Evolutionary conservation across 2,329 filamentous ascomycete genomes (phyloP).

Genomic region (Dothistroma pini): DNA sequence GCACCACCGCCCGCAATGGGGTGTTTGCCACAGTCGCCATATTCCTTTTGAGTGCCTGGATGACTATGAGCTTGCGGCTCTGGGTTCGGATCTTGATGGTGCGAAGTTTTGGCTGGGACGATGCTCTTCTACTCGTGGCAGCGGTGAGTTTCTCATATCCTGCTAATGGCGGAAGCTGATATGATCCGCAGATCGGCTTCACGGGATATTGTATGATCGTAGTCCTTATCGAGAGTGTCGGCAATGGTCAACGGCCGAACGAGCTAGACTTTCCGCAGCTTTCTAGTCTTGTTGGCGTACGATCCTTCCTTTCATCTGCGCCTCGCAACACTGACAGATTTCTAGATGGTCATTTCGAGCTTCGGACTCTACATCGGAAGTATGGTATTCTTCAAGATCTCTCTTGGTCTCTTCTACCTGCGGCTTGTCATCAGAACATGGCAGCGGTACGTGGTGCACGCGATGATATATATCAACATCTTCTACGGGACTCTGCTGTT

Average conservation of each 20-base stretch:
- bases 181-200: slow-evolving; percentile 13
- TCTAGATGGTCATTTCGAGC: slow-evolving; percentile 29
- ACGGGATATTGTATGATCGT: slow-evolving; percentile 17
- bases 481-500: slow-evolving; percentile 37
- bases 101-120: slow-evolving; percentile 44
- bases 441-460: slow-evolving; percentile 34
- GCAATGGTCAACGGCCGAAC: slow-evolving; percentile 8
- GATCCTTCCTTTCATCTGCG: not conserved
- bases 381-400: slow-evolving; percentile 43
- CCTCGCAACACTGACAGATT: not conserved
- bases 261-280: slow-evolving; percentile 6
- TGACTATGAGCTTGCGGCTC: slow-evolving; percentile 38
- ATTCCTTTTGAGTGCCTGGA: slow-evolving; percentile 28
- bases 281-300: slow-evolving; percentile 9
- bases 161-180: slow-evolving; percentile 6
- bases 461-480: slow-evolving; percentile 28
- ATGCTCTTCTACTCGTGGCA: slow-evolving; percentile 40
- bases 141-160: slow-evolving; percentile 30
- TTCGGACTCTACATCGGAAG: slow-evolving; percentile 41
- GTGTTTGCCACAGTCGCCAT: slow-evolving; percentile 8
- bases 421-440: slow-evolving; percentile 40
- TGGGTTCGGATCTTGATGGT: slow-evolving; percentile 41
- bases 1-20: slow-evolving; percentile 3
- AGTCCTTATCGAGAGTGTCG: slow-evolving; percentile 16
- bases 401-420: slow-evolving; percentile 44